These are phyloP conservation scores for Pichia kudriavzevii DNA, from an alignment of 1,139 yeast genomes.

Conservation along the genomic window DNA sequence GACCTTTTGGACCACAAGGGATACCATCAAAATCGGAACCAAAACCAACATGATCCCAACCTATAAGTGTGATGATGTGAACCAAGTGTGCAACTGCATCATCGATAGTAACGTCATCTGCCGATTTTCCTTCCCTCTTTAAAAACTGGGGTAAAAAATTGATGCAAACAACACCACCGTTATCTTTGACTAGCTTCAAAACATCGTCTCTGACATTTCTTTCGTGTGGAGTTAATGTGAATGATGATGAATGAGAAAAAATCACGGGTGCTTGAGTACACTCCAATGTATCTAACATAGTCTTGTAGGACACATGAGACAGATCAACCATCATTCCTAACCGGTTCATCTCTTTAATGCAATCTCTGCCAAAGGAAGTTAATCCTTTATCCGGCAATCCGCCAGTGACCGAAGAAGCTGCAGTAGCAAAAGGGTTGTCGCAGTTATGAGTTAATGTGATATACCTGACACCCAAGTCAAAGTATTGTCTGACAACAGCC, in stretches of 20 bases:
- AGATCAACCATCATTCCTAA: constrained; percentile 48
- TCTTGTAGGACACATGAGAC: constrained; percentile 44
- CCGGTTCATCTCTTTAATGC: constrained; percentile 43
- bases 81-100: constrained; percentile 43
- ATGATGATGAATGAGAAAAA: constrained; percentile 44
- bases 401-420: constrained; percentile 39
- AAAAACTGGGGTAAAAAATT: constrained; percentile 41
- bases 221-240: constrained; percentile 33
- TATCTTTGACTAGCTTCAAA: constrained; percentile 31
- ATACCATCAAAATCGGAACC: constrained; percentile 53
- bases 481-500: constrained; percentile 41
- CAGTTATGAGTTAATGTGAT: constrained; percentile 48
- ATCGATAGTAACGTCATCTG: constrained; percentile 32
- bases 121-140: constrained; percentile 23
- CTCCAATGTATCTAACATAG: constrained; percentile 41
- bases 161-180: constrained; percentile 43
- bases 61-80: constrained; percentile 37
- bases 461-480: constrained; percentile 43
- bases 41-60: constrained; percentile 49
- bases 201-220: constrained; percentile 48
- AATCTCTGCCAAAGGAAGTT: constrained; percentile 34
- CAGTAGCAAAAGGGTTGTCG: constrained; percentile 50
- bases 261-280: constrained; percentile 41
- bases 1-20: constrained; percentile 39
- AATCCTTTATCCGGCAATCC: constrained; percentile 41